These are phyloP conservation scores for Eutypella sp. DNA, from an alignment of 2,329 filamentous ascomycete genomes.

Conservation along the genomic window DNA sequence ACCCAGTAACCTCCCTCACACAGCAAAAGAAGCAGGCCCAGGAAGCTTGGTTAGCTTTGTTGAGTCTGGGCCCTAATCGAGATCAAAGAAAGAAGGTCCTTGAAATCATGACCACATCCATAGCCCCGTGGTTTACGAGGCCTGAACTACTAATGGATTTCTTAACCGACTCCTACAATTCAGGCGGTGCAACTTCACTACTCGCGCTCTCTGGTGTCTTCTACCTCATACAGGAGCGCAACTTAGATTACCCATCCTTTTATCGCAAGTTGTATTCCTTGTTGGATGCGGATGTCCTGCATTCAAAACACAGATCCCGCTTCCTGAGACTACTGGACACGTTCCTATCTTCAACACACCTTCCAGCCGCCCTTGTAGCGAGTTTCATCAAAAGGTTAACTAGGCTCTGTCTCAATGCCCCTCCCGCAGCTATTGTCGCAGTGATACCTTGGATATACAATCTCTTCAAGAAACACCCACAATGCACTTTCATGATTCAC, in stretches of 20 bases:
- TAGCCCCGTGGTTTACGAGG: slow-evolving; percentile 84
- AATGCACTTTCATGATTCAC: slow-evolving; percentile 95
- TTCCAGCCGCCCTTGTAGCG: slow-evolving; percentile 84
- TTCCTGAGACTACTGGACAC: slow-evolving; percentile 91
- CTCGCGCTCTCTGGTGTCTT: slow-evolving; percentile 90
- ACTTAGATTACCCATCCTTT: slow-evolving; percentile 93
- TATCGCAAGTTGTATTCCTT: slow-evolving; percentile 92
- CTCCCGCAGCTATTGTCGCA: slow-evolving; percentile 82
- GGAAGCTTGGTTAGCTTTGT: slow-evolving; percentile 77
- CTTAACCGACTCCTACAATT: slow-evolving; percentile 86
- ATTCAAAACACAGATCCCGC: slow-evolving; percentile 88
- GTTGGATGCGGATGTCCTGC: slow-evolving; percentile 76
- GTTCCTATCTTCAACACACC: slow-evolving; percentile 85
- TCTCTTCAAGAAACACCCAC: slow-evolving; percentile 80
- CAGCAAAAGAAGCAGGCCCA: slow-evolving; percentile 78
- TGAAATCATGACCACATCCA: slow-evolving; percentile 66
- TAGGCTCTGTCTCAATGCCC: slow-evolving; percentile 77
- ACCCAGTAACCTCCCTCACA: slow-evolving; percentile 58
- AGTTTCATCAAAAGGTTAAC: slow-evolving; percentile 95
- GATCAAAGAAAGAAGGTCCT: slow-evolving; percentile 77
- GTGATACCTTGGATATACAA: slow-evolving; percentile 96
- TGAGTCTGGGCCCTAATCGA: slow-evolving; percentile 61
- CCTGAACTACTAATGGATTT: slow-evolving; percentile 94
- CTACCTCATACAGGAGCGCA: slow-evolving; percentile 87
- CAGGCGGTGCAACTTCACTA: slow-evolving; percentile 80